These are phyloP conservation scores for Cryoendolithus antarcticus DNA, from an alignment of 2,329 filamentous ascomycete species.

Conservation along the genomic window DNA sequence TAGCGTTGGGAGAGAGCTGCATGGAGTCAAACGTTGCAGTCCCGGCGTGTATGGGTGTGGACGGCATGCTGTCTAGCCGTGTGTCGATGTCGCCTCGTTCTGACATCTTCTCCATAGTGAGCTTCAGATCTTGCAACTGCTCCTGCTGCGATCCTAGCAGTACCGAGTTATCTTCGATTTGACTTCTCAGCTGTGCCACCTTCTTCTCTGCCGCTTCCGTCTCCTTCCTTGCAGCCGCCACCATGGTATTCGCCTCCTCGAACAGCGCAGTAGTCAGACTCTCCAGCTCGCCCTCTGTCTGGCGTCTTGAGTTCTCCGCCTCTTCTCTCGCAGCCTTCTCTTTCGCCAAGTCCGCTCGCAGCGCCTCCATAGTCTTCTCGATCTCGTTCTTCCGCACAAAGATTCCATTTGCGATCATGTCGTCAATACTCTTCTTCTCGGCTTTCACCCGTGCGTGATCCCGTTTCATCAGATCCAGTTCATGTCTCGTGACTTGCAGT, in stretches of 20 bases:
- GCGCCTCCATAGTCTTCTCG: slow-evolving; percentile 40
- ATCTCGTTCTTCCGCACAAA: slow-evolving; percentile 62
- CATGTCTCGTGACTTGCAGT: slow-evolving; percentile 67
- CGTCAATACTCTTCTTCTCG: slow-evolving; percentile 57
- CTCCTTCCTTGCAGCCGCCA: slow-evolving; percentile 75
- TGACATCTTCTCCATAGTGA: slow-evolving; percentile 79
- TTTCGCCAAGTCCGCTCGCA: slow-evolving; percentile 29
- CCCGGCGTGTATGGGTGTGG: slow-evolving; percentile 57
- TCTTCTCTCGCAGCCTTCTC: slow-evolving; percentile 29
- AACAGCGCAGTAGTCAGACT: slow-evolving; percentile 86
- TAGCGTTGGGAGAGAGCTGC: slow-evolving; percentile 38
- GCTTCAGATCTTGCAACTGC: slow-evolving; percentile 81
- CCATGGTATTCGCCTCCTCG: slow-evolving; percentile 97
- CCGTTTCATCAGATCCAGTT: slow-evolving; percentile 61
- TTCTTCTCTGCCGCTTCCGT: slow-evolving; percentile 64
- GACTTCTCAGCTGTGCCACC: slow-evolving; percentile 75
- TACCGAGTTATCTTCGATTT: slow-evolving; percentile 75
- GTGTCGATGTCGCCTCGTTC: slow-evolving; percentile 61
- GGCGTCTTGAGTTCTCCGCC: slow-evolving; percentile 58
- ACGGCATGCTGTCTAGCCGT: slow-evolving; percentile 61
- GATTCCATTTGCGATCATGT: slow-evolving; percentile 57
- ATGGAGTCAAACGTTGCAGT: slow-evolving; percentile 51
- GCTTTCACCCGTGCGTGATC: slow-evolving; percentile 57
- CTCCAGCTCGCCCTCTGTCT: slow-evolving; percentile 86
- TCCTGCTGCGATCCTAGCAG: slow-evolving; percentile 85